Percentiles rank a stretch among this genome's conserved stretches.
phyloP scores from a whole-genome alignment of 257 asterid genomes.

The Scutellaria galericulata region DNA sequence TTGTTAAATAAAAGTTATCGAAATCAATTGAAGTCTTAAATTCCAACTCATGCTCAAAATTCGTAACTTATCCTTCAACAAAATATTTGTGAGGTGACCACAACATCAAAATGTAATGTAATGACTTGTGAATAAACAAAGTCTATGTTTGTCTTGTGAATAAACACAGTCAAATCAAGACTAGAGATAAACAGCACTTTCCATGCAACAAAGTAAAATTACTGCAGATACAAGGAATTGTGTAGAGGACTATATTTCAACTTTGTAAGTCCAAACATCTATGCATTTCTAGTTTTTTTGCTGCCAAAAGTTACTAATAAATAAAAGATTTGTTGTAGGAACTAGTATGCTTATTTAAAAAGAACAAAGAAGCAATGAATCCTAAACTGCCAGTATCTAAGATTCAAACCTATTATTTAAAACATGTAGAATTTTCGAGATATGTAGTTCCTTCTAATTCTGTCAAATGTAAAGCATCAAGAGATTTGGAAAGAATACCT shows the following conservation, averaged over 20 bases:
- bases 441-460: conserved; percentile 13
- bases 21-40: conserved; percentile 4
- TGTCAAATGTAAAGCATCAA: conserved; percentile 19
- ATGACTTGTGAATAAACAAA: not conserved
- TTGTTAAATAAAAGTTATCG: not conserved
- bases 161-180: not conserved
- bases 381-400: conserved; percentile 21
- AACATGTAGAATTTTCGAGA: conserved; percentile 15
- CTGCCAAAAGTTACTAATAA: conserved; percentile 2
- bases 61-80: conserved; percentile 5
- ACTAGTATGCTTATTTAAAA: conserved; percentile 12
- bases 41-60: conserved; percentile 14
- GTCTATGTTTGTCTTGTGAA: conserved; percentile 17
- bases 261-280: not conserved
- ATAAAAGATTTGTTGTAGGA: not conserved
- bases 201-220: conserved; percentile 12
- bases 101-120: conserved; percentile 27
- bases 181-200: conserved; percentile 17
- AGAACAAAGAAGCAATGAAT: conserved; percentile 5
- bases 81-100: not conserved
- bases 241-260: not conserved
- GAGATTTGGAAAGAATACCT: conserved; percentile 55
- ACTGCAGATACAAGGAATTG: conserved; percentile 23
- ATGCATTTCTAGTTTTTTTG: conserved; percentile 19
- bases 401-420: conserved; percentile 11